Evolutionary conservation across 768 basidiomycete genomes (phyloP).

Genomic region (Leccinum boreale): DNA sequence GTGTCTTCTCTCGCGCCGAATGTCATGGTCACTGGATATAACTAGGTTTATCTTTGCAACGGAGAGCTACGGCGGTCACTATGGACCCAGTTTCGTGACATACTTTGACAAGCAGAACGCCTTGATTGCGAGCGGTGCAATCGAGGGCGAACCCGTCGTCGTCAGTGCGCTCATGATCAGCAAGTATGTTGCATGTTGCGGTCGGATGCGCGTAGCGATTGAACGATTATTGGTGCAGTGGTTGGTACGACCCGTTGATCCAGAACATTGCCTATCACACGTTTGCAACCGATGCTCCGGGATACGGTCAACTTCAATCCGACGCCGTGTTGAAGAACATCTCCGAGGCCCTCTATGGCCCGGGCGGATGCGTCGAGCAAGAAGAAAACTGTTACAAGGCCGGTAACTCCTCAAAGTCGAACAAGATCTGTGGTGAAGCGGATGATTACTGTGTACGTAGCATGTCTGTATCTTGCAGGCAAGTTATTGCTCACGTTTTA

Average conservation of each 20-base stretch:
- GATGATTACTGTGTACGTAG: slow-evolving; percentile 54
- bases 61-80: slow-evolving; percentile 69
- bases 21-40: neutral
- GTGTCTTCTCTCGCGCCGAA: neutral
- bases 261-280: slow-evolving; percentile 59
- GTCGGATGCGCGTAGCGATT: neutral
- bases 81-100: slow-evolving; percentile 60
- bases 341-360: slow-evolving; percentile 45
- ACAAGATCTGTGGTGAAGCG: slow-evolving; percentile 48
- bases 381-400: slow-evolving; percentile 57
- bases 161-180: slow-evolving; percentile 66
- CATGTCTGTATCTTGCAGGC: neutral
- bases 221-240: slow-evolving; percentile 33
- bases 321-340: slow-evolving; percentile 43
- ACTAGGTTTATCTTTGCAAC: slow-evolving; percentile 61
- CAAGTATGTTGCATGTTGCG: slow-evolving; percentile 37
- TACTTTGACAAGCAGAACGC: slow-evolving; percentile 63
- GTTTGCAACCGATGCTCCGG: slow-evolving; percentile 61
- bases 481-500: neutral
- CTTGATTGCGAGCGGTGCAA: slow-evolving; percentile 40
- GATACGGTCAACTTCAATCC: slow-evolving; percentile 60
- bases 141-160: slow-evolving; percentile 48
- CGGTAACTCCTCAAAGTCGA: slow-evolving; percentile 42
- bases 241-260: slow-evolving; percentile 64
- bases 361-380: slow-evolving; percentile 52